Evolutionary conservation across 2,329 filamentous ascomycete species (phyloP).

Genomic region (Arthrobotrys sinensis): DNA sequence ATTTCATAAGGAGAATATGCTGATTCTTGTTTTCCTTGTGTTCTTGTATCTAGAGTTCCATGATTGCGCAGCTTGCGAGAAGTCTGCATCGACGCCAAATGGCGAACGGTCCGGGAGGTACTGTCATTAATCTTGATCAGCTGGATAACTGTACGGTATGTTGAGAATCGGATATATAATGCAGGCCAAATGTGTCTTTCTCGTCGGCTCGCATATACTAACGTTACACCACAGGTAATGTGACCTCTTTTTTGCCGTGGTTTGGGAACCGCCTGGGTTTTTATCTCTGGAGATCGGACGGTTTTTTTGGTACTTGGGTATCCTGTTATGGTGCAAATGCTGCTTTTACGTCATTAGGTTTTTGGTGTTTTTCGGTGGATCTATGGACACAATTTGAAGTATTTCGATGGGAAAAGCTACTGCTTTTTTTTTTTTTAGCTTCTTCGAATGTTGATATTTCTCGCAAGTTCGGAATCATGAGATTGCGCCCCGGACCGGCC

Average conservation of each 20-base stretch:
- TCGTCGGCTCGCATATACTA: constrained; percentile 43
- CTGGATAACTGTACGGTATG: constrained; percentile 61
- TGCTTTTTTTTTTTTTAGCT: constrained; percentile 5
- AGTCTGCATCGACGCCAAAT: constrained; percentile 68
- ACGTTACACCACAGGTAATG: constrained; percentile 61
- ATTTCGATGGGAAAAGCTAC: constrained; percentile 6
- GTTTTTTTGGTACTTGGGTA: neutral
- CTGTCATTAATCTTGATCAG: constrained; percentile 56
- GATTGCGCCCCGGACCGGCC: neutral
- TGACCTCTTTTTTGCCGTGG: constrained; percentile 43
- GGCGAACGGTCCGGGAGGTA: constrained; percentile 61
- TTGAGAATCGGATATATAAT: constrained; percentile 37
- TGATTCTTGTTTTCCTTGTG: constrained; percentile 45
- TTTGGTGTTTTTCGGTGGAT: constrained; percentile 19
- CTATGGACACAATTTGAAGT: neutral
- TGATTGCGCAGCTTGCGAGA: constrained; percentile 69
- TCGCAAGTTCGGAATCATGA: constrained; percentile 40
- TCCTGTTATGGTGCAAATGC: neutral
- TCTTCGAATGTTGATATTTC: neutral
- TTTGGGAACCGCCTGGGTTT: neutral
- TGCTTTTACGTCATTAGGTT: constrained; percentile 12
- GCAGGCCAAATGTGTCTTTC: constrained; percentile 31
- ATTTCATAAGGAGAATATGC: constrained; percentile 38
- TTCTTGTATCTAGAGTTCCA: constrained; percentile 67
- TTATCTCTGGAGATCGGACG: constrained; percentile 36